Conservation (phyloP, 345 rosid genomes). For the Capsella bursapastoris region DNA sequence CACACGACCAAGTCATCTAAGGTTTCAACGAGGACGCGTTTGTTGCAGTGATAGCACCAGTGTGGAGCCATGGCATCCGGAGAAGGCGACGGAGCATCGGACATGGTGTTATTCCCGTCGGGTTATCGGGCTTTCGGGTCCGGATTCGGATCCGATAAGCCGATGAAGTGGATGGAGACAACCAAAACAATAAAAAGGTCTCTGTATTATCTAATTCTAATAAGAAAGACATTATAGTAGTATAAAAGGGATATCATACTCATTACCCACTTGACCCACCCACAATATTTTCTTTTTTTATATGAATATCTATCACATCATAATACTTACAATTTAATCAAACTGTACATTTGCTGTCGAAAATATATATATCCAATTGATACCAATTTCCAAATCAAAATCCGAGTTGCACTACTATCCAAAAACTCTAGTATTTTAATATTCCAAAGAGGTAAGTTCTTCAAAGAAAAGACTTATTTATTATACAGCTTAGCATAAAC, state of each 20-base stretch:
- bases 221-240: constrained; percentile 9
- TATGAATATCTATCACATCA: not conserved
- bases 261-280: constrained; percentile 37
- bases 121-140: constrained; percentile 37
- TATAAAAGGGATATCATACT: not conserved
- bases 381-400: not conserved
- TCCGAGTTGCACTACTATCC: not conserved
- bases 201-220: constrained; percentile 9
- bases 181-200: not conserved
- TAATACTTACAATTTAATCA: not conserved
- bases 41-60: constrained; percentile 82
- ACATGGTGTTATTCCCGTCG: constrained; percentile 44
- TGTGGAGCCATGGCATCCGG: constrained; percentile 45
- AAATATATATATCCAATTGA: not conserved
- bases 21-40: constrained; percentile 65
- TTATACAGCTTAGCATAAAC: too few species aligned
- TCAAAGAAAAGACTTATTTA: not conserved
- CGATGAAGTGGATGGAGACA: constrained; percentile 10
- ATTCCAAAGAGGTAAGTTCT: not conserved
- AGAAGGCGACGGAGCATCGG: constrained; percentile 52
- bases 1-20: constrained; percentile 55
- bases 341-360: not conserved
- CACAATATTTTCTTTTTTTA: constrained; percentile 7
- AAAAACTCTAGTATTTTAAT: not conserved
- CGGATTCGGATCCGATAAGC: constrained; percentile 41